Conservation (phyloP, 1,284 basidiomycete genomes). For the Apiotrichum laibachii region DNA sequence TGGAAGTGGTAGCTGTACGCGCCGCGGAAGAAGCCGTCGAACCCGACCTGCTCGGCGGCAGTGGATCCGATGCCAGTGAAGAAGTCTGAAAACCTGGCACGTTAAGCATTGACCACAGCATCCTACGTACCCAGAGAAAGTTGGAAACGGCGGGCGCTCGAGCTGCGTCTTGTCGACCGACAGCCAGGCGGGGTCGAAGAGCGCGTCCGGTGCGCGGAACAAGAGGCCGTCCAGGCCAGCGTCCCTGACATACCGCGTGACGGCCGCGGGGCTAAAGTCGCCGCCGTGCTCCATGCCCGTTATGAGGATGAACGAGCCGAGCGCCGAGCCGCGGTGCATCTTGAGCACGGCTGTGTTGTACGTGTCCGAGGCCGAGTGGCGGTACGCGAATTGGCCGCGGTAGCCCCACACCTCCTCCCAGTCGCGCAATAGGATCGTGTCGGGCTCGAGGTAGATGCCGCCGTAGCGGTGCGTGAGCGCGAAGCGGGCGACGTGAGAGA, state of each 20-base stretch:
- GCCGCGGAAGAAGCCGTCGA: constrained; percentile 81
- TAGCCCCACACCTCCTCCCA: constrained; percentile 89
- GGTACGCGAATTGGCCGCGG: constrained; percentile 80
- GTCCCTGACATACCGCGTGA: constrained; percentile 74
- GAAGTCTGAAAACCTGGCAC: constrained; percentile 56
- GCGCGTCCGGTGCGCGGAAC: constrained; percentile 73
- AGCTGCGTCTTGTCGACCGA: constrained; percentile 77
- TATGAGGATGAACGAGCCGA: constrained; percentile 77
- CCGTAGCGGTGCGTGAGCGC: constrained; percentile 80
- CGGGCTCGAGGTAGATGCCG: constrained; percentile 81
- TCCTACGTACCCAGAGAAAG: constrained; percentile 62
- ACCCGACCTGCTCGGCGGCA: constrained; percentile 70
- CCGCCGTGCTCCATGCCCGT: constrained; percentile 78
- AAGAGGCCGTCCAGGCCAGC: constrained; percentile 69
- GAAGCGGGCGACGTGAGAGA: constrained; percentile 84
- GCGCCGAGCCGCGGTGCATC: constrained; percentile 74
- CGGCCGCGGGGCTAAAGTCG: constrained; percentile 84
- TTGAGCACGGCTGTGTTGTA: constrained; percentile 85
- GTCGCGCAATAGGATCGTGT: constrained; percentile 80
- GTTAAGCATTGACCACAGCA: not conserved
- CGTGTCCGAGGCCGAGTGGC: constrained; percentile 74
- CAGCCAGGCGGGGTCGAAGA: constrained; percentile 84
- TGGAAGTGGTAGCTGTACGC: constrained; percentile 84
- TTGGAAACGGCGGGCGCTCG: constrained; percentile 77
- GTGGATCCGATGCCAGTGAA: constrained; percentile 66